phyloP scores from a whole-genome alignment of 805 yeast genomes.

The Yarrowia bubula region DNA sequence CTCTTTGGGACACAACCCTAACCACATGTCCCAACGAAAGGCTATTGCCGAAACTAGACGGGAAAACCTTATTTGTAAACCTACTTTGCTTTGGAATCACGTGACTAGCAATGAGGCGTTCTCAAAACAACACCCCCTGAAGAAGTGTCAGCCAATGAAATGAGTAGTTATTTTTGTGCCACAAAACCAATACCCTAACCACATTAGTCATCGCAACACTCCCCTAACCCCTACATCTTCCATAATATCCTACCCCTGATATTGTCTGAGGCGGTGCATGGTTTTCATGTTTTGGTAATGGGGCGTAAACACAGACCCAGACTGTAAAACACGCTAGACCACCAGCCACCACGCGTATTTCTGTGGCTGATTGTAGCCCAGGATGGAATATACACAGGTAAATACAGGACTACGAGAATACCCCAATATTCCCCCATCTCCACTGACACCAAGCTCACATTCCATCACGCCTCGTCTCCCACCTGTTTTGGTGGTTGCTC shows the following conservation, averaged over 20 bases:
- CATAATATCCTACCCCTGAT: too few species aligned
- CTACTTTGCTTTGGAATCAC: not conserved
- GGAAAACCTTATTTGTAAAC: not conserved
- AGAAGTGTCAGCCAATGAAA: too few species aligned
- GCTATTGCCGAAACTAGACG: not conserved
- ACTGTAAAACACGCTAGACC: not conserved
- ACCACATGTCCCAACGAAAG: not conserved
- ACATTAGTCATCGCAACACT: too few species aligned
- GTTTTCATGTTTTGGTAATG: too few species aligned
- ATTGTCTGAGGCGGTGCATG: not conserved
- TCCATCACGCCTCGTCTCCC: slow-evolving; percentile 21
- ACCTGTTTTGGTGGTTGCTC: slow-evolving; percentile 19
- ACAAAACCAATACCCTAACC: not conserved
- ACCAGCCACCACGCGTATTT: not conserved
- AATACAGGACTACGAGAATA: not conserved
- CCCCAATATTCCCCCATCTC: not conserved
- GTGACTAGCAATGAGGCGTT: not conserved
- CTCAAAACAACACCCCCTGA: too few species aligned
- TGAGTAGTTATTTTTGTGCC: too few species aligned
- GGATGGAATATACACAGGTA: too few species aligned
- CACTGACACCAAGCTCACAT: not conserved
- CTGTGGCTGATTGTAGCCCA: too few species aligned
- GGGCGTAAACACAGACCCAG: too few species aligned
- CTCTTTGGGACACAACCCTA: too few species aligned
- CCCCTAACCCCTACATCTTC: too few species aligned